phyloP scores from a whole-genome alignment of 345 rosid species.

The Eucalyptus polybractea region DNA sequence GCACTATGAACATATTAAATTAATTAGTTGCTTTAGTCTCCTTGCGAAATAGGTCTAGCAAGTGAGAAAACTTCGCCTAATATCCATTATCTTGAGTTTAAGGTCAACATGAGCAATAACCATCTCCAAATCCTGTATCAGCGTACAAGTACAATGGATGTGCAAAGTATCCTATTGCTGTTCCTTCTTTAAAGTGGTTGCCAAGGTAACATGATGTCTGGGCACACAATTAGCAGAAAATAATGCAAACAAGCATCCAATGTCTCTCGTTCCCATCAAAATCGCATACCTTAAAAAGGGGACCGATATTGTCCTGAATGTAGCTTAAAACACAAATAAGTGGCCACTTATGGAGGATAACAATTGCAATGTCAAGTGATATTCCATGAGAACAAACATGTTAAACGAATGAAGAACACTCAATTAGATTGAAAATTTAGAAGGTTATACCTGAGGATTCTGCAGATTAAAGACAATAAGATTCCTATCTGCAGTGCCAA shows the following conservation, averaged over 20 bases:
- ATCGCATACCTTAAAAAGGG: not conserved
- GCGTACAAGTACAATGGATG: not conserved
- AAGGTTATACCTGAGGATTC: constrained; percentile 68
- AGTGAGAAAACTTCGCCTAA: not conserved
- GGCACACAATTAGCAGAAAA: not conserved
- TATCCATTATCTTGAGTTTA: not conserved
- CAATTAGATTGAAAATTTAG: not conserved
- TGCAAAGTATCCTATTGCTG: not conserved
- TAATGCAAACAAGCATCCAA: not conserved
- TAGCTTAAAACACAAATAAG: not conserved
- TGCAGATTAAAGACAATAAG: constrained; percentile 71
- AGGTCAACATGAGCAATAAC: not conserved
- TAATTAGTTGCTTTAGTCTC: not conserved
- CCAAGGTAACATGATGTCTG: not conserved
- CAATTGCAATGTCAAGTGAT: not conserved
- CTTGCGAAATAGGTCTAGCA: not conserved
- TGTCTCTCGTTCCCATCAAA: not conserved
- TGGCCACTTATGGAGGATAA: not conserved
- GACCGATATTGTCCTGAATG: not conserved
- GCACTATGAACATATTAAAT: not conserved
- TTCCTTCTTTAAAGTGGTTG: not conserved
- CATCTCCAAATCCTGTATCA: not conserved
- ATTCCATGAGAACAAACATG: not conserved
- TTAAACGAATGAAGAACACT: not conserved
- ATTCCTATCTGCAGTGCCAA: constrained; percentile 93